Evolutionary conservation across 1,139 yeast species (phyloP), one percentile per base, ranked within the genome.

Genomic region (Debaryomyces subglobosus): DNA sequence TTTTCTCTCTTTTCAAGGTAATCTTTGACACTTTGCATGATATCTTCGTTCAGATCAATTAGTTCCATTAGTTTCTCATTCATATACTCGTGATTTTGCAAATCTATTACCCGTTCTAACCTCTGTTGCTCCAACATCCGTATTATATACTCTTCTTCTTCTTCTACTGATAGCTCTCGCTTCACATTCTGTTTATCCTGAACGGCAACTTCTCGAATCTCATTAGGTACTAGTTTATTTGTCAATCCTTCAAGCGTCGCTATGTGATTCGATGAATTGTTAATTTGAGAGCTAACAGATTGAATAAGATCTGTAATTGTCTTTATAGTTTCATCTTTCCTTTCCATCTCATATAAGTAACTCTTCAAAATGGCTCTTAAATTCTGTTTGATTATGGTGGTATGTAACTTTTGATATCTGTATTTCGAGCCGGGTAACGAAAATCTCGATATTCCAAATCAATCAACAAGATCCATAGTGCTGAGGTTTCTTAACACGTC

Each of bases 61-160:
- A 77, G 51, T 27, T 68, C 72, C n/a, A 54, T 45, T 49, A 78
- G 58, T 53, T 71, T 72, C 13, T 58, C 65, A 1, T 67, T 51
- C 1, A 75, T 45, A 49, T 59, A 72, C 39, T 77, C 80, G 48
- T 77, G 78, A 43, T 71, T 63, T 54, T 78, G 82, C 1, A 79
- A 61, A 30, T 72, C 77, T 72, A 75, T 65, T 6, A 78, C 62
- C 30, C 77, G 52, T 12, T 60, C 61, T 5, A 76, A 49, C 41
- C 82, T 60, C 49, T 71, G 70, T 24, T 56, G 55, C 48, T 77
- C 77, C 21, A 78, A 57, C 21, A 52, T 51, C 25, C 54, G 59
- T 9, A 63, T 57, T 40, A 53, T 33, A 6, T 33, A 46, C 7
- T 48, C 44, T 36, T 55, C 59, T n/a, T 48, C 51, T 15, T 48